Evolutionary conservation across 2,329 filamentous ascomycete species (phyloP), one percentile per base, ranked within the genome.

Genomic region (Microsporum ferrugineum): DNA sequence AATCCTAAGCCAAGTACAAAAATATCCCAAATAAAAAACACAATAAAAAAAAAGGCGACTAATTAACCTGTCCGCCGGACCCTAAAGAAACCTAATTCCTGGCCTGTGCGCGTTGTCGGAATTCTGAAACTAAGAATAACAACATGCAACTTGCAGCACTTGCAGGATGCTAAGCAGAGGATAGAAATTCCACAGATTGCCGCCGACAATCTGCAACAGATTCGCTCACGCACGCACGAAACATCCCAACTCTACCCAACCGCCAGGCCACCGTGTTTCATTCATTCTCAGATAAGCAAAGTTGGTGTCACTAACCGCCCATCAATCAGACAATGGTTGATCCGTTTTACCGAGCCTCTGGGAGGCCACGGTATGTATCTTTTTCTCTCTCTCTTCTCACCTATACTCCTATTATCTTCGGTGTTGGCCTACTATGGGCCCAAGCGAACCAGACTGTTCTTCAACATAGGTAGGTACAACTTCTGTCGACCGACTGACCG

Each of bases 61-160:
- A 55, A 55, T 38, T 55, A 55, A 31, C 8, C 51, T 12, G 33
- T 34, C 33, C 14, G 36, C 12, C 14, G 31, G 12, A 10, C 49
- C 49, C 49, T 55, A 31, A n/a, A 43, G 6, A 53, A 55, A 17
- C 51, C 33, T 55, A 38, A 34, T 34, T 55, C 43, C 8, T 47
- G 43, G 43, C 43, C 43, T 47, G 43, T 47, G 43, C 43, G 51
- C 14, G 31, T 55, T 34, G 14, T 38, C 8, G 23, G 23, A 12
- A 3, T 38, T 36, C 51, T 55, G 51, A 55, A 55, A 55, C 51
- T 55, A 55, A 55, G 51, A 55, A 55, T 55, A 55, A 55, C 51
- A 55, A 55, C 31, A 55, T 55, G 51, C 51, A 36, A 8, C 23
- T 31, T 33, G 33, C 51, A 34, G 51, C 33, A 55, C 51, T 17